These are phyloP conservation scores for Candida nanaspora DNA, from an alignment of 805 yeast species.

Conservation along the genomic window DNA sequence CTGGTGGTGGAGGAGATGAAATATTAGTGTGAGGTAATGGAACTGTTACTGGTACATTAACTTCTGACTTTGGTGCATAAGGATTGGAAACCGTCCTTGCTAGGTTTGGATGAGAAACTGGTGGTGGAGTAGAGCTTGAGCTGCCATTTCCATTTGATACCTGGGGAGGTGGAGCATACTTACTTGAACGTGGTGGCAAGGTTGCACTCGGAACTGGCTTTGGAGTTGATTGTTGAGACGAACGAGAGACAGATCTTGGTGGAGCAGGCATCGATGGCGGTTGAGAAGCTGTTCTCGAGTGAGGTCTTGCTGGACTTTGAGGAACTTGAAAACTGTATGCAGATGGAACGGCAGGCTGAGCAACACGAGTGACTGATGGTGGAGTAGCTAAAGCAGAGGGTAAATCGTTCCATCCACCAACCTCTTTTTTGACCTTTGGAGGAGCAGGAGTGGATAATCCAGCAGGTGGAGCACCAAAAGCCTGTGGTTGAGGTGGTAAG, in stretches of 20 bases:
- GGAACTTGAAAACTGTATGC: slow-evolving; percentile 16
- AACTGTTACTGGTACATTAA: slow-evolving; percentile 14
- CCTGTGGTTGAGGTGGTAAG: slow-evolving; percentile 1
- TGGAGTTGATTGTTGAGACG: slow-evolving; percentile 10
- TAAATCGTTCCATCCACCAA: slow-evolving; percentile 69
- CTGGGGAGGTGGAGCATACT: slow-evolving; percentile 21
- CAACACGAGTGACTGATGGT: slow-evolving; percentile 7
- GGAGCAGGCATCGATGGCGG: slow-evolving; percentile 24
- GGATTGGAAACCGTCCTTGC: slow-evolving; percentile 17
- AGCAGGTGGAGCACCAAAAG: slow-evolving; percentile 18
- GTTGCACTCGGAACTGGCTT: slow-evolving; percentile 11
- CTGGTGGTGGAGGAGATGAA: slow-evolving; percentile 13
- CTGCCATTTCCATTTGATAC: slow-evolving; percentile 4
- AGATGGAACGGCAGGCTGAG: slow-evolving; percentile 18
- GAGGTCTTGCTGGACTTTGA: slow-evolving; percentile 12
- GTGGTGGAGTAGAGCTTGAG: slow-evolving; percentile 2
- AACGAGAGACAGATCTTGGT: slow-evolving; percentile 15
- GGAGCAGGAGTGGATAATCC: slow-evolving; percentile 8
- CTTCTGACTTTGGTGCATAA: slow-evolving; percentile 27
- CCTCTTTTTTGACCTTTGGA: slow-evolving; percentile 32
- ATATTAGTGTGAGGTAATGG: slow-evolving; percentile 19
- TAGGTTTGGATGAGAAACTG: background rate
- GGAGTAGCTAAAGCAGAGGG: slow-evolving; percentile 36
- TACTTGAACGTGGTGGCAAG: slow-evolving; percentile 11
- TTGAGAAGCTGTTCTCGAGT: slow-evolving; percentile 22